A percentile compares a stretch with the other conserved stretches of the same genome.
Conservation (phyloP, 2,329 filamentous ascomycete genomes). For the Fusarium nisikadoi region DNA sequence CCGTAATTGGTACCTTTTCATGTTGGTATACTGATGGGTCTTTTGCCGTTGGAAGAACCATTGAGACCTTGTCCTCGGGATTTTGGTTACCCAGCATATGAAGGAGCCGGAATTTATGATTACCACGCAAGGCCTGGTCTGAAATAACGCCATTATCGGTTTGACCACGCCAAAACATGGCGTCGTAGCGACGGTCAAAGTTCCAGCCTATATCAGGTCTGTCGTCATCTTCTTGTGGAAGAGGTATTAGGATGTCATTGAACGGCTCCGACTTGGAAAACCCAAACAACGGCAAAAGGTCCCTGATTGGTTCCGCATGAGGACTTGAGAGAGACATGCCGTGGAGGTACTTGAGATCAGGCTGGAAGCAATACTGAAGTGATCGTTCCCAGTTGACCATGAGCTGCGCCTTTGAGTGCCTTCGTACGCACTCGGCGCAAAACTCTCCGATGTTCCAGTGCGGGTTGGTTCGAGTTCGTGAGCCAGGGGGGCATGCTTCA, state of each 20-base stretch:
- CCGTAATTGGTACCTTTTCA: slow-evolving; percentile 61
- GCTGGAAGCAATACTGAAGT: slow-evolving; percentile 78
- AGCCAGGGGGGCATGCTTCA: slow-evolving; percentile 70
- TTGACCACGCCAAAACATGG: slow-evolving; percentile 80
- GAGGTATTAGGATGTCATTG: slow-evolving; percentile 80
- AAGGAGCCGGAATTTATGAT: slow-evolving; percentile 77
- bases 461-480: slow-evolving; percentile 66
- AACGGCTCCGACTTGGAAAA: slow-evolving; percentile 77
- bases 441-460: slow-evolving; percentile 73
- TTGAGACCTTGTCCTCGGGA: slow-evolving; percentile 57
- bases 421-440: slow-evolving; percentile 70
- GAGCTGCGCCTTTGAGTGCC: slow-evolving; percentile 75
- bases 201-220: slow-evolving; percentile 55
- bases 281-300: slow-evolving; percentile 80
- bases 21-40: slow-evolving; percentile 61
- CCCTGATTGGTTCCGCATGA: slow-evolving; percentile 68
- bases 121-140: slow-evolving; percentile 68
- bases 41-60: slow-evolving; percentile 63
- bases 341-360: slow-evolving; percentile 78
- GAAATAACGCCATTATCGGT: slow-evolving; percentile 66
- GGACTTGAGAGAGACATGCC: slow-evolving; percentile 77
- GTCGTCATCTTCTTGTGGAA: slow-evolving; percentile 56
- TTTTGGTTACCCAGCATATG: slow-evolving; percentile 73
- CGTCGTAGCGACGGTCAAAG: slow-evolving; percentile 71
- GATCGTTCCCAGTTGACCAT: slow-evolving; percentile 72